Evolutionary conservation across 495 filamentous ascomycete species (phyloP).

Genomic region (Jackrogersella multiformis): DNA sequence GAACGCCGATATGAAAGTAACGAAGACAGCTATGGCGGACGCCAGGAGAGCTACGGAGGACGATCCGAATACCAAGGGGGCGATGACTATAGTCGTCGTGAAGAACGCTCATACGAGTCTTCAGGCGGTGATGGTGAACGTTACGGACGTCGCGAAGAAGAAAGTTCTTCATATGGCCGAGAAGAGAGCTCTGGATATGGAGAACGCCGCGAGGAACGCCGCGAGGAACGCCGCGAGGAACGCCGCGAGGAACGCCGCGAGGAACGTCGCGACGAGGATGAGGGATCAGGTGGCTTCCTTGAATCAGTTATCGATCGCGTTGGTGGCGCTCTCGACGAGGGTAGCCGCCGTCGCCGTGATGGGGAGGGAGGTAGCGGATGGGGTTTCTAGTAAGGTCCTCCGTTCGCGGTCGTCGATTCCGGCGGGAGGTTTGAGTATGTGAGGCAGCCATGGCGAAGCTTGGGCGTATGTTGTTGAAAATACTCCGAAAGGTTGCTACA

Average conservation of each 20-base stretch:
- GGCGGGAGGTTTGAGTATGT: conserved; percentile 1
- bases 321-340: conserved; percentile 43
- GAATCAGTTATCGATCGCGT: conserved; percentile 38
- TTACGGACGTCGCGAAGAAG: conserved; percentile 35
- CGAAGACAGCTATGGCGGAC: conserved; percentile 40
- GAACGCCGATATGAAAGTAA: conserved; percentile 49
- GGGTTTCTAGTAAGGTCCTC: conserved; percentile 25
- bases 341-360: conserved; percentile 34
- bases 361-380: conserved; percentile 30
- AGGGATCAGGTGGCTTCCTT: conserved; percentile 35
- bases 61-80: conserved; percentile 29
- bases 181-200: conserved; percentile 34
- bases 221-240: conserved; percentile 37
- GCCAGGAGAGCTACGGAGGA: conserved; percentile 35
- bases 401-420: background rate
- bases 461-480: conserved; percentile 24
- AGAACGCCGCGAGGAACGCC: conserved; percentile 37
- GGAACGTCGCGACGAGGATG: conserved; percentile 33
- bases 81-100: conserved; percentile 26
- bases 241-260: conserved; percentile 41
- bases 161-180: conserved; percentile 26
- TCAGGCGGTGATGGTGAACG: conserved; percentile 7
- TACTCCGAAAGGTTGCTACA: conserved; percentile 32
- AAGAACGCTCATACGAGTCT: conserved; percentile 18
- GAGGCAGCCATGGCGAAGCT: background rate